Evolutionary conservation across 805 yeast species (phyloP).

Genomic region (Myxozyma mucilagina): DNA sequence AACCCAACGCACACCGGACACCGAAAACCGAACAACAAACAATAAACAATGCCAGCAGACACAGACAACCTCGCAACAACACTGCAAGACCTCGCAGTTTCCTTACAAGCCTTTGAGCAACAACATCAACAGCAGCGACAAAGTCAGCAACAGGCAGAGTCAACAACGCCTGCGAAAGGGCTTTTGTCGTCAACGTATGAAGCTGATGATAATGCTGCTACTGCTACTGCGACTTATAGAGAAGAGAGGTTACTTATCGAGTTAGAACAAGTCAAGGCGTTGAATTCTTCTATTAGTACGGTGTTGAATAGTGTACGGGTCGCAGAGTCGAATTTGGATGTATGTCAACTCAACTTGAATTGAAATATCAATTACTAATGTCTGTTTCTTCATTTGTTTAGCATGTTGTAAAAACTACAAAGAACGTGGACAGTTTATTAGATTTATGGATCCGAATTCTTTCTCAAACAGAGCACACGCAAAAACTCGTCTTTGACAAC

Average conservation of each 20-base stretch:
- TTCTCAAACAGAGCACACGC: conserved; percentile 40
- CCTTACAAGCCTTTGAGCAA: conserved; percentile 8
- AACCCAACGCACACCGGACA: too few relatives aligned
- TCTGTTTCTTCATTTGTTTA: background rate
- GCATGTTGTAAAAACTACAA: conserved; percentile 31
- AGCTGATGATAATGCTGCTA: background rate
- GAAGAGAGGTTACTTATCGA: conserved; percentile 19
- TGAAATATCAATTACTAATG: too few relatives aligned
- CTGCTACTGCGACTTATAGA: background rate
- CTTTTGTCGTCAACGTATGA: background rate
- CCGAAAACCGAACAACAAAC: too few relatives aligned
- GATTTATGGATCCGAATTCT: conserved; percentile 38
- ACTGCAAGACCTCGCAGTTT: conserved; percentile 16
- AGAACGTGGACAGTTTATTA: conserved; percentile 37
- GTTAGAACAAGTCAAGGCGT: conserved; percentile 21
- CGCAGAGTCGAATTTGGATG: conserved; percentile 28
- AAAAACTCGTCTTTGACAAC: conserved; percentile 33
- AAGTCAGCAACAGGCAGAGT: background rate
- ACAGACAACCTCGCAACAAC: conserved; percentile 12
- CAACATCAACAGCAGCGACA: conserved; percentile 8
- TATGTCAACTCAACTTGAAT: background rate
- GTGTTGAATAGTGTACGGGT: conserved; percentile 20
- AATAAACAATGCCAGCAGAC: conserved; percentile 8
- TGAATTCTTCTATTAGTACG: conserved; percentile 19
- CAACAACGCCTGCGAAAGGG: conserved; percentile 1